Conservation (phyloP, 495 filamentous ascomycete species). For the Trichoderma orchidacearum region DNA sequence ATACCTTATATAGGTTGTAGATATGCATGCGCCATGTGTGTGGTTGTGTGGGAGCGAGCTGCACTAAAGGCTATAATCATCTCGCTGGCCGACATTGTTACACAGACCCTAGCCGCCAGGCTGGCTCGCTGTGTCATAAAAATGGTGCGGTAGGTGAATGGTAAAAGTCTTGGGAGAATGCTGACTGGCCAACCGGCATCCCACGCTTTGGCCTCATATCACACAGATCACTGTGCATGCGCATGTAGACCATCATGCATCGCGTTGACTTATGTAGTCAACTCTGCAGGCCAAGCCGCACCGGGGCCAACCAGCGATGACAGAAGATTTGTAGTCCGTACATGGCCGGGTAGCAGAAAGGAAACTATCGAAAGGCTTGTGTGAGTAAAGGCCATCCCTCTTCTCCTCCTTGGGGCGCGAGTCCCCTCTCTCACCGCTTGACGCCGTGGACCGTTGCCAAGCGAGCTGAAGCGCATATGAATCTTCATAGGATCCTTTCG, state of each 20-base stretch:
- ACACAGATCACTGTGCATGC: slow-evolving; percentile 1
- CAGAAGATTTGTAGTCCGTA: neutral
- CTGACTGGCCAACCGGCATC: neutral
- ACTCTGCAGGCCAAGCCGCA: neutral
- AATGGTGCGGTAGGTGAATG: neutral
- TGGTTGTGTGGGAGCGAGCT: no score
- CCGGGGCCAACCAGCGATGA: neutral
- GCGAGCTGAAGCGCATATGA: neutral
- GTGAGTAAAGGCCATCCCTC: neutral
- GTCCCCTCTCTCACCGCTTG: neutral
- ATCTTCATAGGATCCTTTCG: neutral
- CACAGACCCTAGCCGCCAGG: no score
- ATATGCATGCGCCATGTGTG: no score
- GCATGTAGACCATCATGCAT: neutral
- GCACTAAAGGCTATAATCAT: no score
- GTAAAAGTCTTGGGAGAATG: neutral
- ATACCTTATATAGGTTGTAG: no score
- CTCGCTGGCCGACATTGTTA: no score
- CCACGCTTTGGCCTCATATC: neutral
- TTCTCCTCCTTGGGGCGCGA: neutral
- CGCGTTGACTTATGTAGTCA: neutral
- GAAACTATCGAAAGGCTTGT: neutral
- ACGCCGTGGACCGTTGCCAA: neutral
- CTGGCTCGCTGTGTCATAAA: no score
- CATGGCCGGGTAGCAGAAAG: neutral